Evolutionary conservation across 139 green algal species (phyloP), one percentile per base, ranked within the genome.

Genomic region (Trebouxia sp.): DNA sequence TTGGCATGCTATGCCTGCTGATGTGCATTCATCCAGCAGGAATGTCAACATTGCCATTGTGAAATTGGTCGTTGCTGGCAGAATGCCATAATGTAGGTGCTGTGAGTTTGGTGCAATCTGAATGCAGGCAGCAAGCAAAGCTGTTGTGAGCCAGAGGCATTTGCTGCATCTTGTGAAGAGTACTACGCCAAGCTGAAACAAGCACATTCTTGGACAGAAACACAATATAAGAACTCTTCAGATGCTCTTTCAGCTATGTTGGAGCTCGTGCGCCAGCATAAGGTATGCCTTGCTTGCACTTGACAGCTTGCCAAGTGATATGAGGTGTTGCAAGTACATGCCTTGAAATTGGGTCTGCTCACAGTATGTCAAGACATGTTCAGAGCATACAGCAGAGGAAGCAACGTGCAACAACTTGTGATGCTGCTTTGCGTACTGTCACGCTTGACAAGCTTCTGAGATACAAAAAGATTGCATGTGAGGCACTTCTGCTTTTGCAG

Each of bases 231-330:
- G 12, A 90, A 87, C 67, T 88, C 85, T 0, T 90, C 90, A n/a
- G 92, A 95, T 14, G 92, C 92, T 6, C 86, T 98, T 69, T 80
- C 88, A 0, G 79, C 87, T 0, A 87, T 95, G 24, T 79, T 98
- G 70, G 92, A 98, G 76, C 82, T 95, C 15, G 87, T 97, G 1
- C 83, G 94, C n/a, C 76, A 85, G 79, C 87, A 97, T 67, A 8
- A 83, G 67, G 79, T 83, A 15, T 47, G 67, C 37, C 22, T 53
- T 17, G 20, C 3, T 14, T 53, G 4, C 47, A 53, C n/a, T n/a
- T n/a, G n/a, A n/a, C 58, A 72, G 17, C 58, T 39, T n/a, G n/a
- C n/a, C n/a, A n/a, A n/a, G n/a, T n/a, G n/a, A n/a, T n/a, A n/a
- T n/a, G n/a, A n/a, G n/a, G n/a, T n/a, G n/a, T n/a, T n/a, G n/a